phyloP scores from a whole-genome alignment of 176 grass and related monocot genomes.

The Musa acuminata region DNA sequence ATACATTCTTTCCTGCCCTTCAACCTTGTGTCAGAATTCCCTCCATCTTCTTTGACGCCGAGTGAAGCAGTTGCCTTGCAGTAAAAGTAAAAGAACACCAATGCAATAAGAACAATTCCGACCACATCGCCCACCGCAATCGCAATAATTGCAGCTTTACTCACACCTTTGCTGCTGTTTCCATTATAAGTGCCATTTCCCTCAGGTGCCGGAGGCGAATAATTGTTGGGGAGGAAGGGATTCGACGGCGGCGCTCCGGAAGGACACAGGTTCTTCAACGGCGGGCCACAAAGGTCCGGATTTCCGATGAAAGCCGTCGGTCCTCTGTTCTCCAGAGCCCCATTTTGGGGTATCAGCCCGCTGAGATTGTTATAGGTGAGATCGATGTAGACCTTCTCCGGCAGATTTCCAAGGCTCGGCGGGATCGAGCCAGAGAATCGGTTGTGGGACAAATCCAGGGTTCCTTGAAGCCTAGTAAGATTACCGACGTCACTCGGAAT shows the following conservation, averaged over 20 bases:
- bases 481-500: slow-evolving; percentile 58
- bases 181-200: slow-evolving; percentile 17
- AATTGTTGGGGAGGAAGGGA: too few relatives aligned
- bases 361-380: slow-evolving; percentile 82
- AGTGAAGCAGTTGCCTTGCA: slow-evolving; percentile 35
- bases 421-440: slow-evolving; percentile 63
- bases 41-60: slow-evolving; percentile 19
- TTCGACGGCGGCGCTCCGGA: slow-evolving; percentile 19
- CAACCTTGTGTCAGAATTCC: slow-evolving; percentile 15
- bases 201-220: neutral
- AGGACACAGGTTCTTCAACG: slow-evolving; percentile 64
- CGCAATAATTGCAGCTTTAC: slow-evolving; percentile 45
- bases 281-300: slow-evolving; percentile 57
- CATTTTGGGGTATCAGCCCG: slow-evolving; percentile 71
- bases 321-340: slow-evolving; percentile 64
- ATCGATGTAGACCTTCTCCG: slow-evolving; percentile 91
- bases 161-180: slow-evolving; percentile 41
- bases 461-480: slow-evolving; percentile 66
- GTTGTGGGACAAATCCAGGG: slow-evolving; percentile 80
- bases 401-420: slow-evolving; percentile 50
- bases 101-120: slow-evolving; percentile 56
- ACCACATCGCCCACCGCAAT: slow-evolving; percentile 62
- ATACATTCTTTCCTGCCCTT: slow-evolving; percentile 41
- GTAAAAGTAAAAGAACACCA: slow-evolving; percentile 77
- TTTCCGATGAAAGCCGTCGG: slow-evolving; percentile 80